phyloP scores from a whole-genome alignment of 148 eudicot genomes.

The Cornus florida region DNA sequence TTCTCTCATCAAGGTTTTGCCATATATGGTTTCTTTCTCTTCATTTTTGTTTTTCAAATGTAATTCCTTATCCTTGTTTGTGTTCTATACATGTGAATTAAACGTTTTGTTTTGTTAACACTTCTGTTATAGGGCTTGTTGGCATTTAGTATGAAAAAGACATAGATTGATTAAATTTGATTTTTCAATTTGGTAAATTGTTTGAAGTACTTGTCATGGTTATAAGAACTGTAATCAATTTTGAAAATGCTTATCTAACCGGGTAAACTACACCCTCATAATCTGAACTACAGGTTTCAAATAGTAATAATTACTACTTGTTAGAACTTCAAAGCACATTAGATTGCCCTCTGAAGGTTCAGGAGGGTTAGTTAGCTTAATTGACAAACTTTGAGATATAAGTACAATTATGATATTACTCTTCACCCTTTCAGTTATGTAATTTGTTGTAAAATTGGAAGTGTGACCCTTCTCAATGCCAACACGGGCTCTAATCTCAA shows the following conservation, averaged over 20 bases:
- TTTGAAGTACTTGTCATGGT: neutral
- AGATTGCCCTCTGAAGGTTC: too few species aligned
- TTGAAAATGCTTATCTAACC: neutral
- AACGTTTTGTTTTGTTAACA: neutral
- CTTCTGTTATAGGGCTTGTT: neutral
- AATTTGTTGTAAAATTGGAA: too few species aligned
- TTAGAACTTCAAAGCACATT: too few species aligned
- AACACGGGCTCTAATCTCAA: too few species aligned
- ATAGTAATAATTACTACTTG: too few species aligned
- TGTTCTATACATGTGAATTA: neutral
- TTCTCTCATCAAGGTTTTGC: conserved; percentile 58
- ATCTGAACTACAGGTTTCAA: neutral
- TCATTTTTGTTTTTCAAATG: neutral
- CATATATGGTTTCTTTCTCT: neutral
- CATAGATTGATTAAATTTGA: neutral
- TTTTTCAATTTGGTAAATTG: neutral
- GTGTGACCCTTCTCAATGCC: too few species aligned
- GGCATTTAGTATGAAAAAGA: neutral
- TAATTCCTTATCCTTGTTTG: neutral
- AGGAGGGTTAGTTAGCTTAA: too few species aligned
- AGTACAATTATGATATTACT: too few species aligned
- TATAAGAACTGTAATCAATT: neutral
- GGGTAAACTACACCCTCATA: too few species aligned
- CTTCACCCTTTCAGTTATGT: too few species aligned
- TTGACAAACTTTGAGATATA: too few species aligned